Conservation (phyloP, 202 grass and related monocot species). For the Panicum hallii region DNA sequence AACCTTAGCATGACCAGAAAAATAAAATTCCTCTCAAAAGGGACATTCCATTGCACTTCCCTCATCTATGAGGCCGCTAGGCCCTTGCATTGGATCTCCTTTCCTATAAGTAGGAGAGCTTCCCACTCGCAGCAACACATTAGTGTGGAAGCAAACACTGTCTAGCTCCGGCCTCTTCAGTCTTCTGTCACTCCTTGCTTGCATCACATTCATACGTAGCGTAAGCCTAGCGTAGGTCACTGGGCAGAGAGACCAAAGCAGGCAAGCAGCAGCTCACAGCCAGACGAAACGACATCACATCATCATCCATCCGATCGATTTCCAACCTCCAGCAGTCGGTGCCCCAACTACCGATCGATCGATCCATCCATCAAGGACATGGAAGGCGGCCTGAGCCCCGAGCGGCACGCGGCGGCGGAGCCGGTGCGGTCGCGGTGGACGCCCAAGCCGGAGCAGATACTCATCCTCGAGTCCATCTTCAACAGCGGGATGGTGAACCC, state of each 20-base stretch:
- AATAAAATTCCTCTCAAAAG: neutral
- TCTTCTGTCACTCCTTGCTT: neutral
- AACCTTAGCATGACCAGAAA: neutral
- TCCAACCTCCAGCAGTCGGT: neutral
- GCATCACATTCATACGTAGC: neutral
- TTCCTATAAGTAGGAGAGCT: conserved; percentile 32
- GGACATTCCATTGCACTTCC: neutral
- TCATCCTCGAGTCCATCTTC: conserved; percentile 98
- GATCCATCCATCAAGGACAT: neutral
- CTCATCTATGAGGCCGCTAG: neutral
- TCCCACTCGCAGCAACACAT: conserved; percentile 15
- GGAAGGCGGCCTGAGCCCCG: conserved; percentile 55
- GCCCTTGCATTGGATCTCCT: neutral
- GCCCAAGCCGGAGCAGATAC: conserved; percentile 96
- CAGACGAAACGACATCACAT: neutral
- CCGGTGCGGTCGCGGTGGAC: conserved; percentile 86
- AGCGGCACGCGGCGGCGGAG: conserved; percentile 44
- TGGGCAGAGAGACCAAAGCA: neutral
- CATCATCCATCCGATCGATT: neutral
- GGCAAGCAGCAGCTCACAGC: neutral
- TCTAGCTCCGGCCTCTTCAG: neutral
- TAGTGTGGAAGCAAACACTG: conserved; percentile 30
- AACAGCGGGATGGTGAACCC: conserved; percentile 97
- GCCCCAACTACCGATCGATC: neutral
- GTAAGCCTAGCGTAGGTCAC: neutral